Conservation (phyloP, 2,329 filamentous ascomycete species). For the Fusarium torreyae region DNA sequence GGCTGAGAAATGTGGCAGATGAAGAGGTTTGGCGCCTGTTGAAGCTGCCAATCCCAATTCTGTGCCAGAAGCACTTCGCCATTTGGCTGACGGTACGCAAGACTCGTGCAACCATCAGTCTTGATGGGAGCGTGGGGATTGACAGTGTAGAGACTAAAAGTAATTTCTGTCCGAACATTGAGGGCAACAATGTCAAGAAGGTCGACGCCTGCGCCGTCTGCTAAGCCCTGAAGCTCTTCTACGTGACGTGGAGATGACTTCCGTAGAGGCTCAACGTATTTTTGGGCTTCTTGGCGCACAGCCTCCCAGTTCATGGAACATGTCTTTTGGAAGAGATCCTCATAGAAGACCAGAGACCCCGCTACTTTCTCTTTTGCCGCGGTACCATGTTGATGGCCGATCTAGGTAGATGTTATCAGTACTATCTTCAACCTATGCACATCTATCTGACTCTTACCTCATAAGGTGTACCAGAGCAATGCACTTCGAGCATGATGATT, state of each 20-base stretch:
- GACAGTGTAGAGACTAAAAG: constrained; percentile 65
- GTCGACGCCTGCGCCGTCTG: constrained; percentile 62
- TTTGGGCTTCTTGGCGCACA: constrained; percentile 30
- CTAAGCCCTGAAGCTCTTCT: constrained; percentile 66
- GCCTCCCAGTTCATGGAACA: constrained; percentile 39
- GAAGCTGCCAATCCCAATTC: constrained; percentile 73
- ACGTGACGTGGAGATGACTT: constrained; percentile 19
- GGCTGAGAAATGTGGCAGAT: constrained; percentile 61
- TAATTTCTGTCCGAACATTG: constrained; percentile 58
- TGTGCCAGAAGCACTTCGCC: constrained; percentile 61
- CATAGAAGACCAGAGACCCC: constrained; percentile 40
- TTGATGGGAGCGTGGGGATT: constrained; percentile 28
- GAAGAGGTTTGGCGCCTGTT: constrained; percentile 67
- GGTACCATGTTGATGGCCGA: constrained; percentile 38
- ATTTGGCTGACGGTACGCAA: constrained; percentile 60
- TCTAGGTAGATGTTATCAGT: constrained; percentile 4
- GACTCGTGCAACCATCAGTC: constrained; percentile 70
- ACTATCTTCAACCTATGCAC: too few relatives aligned
- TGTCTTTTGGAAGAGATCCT: constrained; percentile 27
- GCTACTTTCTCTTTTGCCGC: constrained; percentile 23
- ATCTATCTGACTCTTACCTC: constrained; percentile 13
- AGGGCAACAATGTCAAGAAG: constrained; percentile 70
- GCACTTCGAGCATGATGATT: constrained; percentile 23
- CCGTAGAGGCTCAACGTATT: constrained; percentile 28
- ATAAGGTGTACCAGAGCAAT: constrained; percentile 31